Conservation (phyloP, 1,139 yeast species). For the Zygoascus hellenicus region DNA sequence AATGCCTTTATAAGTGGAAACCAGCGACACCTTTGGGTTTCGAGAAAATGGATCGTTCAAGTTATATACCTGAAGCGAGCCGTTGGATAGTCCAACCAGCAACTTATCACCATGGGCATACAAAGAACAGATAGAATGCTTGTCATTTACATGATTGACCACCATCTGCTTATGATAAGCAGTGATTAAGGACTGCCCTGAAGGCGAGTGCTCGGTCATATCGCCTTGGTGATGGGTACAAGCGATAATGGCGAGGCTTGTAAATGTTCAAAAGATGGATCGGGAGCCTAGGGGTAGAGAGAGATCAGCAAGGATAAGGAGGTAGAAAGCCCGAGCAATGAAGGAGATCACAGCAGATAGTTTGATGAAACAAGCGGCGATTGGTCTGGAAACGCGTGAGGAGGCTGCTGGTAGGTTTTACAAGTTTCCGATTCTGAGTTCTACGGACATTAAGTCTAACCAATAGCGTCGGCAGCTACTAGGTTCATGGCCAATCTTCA, state of each 20-base stretch:
- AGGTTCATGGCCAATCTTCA: constrained; percentile 16
- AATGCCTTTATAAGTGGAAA: constrained; percentile 17
- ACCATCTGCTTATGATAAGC: neutral
- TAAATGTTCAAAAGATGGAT: neutral
- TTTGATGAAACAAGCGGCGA: constrained; percentile 30
- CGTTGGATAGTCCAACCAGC: constrained; percentile 25
- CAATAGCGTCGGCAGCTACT: constrained; percentile 15
- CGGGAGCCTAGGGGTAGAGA: neutral
- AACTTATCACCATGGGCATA: constrained; percentile 27
- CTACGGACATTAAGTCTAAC: neutral
- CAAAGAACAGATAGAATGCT: constrained; percentile 11
- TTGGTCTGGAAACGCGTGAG: constrained; percentile 28
- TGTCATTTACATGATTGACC: neutral
- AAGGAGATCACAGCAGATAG: constrained; percentile 25
- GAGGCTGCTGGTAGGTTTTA: constrained; percentile 20
- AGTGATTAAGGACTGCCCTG: neutral
- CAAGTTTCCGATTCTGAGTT: neutral
- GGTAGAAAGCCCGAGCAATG: constrained; percentile 11
- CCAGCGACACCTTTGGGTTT: constrained; percentile 15
- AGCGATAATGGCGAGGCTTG: neutral
- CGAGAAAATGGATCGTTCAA: constrained; percentile 26
- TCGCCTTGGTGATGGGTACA: neutral
- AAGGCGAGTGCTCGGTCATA: constrained; percentile 1
- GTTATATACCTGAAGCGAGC: constrained; percentile 24
- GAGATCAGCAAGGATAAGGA: neutral